Conservation (phyloP, 179 eudicot genomes). For the Drosera spatulata region DNA sequence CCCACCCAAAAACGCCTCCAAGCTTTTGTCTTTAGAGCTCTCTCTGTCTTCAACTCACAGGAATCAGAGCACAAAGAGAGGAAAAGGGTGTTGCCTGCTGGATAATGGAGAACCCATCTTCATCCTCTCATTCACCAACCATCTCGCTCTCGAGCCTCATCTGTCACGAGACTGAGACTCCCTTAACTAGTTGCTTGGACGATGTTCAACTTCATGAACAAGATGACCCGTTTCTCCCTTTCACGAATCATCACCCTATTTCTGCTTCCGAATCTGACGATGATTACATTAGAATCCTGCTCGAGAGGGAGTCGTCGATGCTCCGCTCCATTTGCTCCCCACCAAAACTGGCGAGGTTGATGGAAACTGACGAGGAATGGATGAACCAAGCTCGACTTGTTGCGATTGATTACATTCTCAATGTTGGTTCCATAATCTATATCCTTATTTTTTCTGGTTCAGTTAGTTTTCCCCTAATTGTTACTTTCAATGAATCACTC, state of each 20-base stretch:
- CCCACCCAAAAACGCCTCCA: too few species aligned
- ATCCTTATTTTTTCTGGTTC: not conserved
- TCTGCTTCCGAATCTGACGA: slow-evolving; percentile 14
- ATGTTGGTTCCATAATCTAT: slow-evolving; percentile 13
- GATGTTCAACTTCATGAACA: slow-evolving; percentile 1
- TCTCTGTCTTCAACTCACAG: too few species aligned
- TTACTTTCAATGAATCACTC: not conserved
- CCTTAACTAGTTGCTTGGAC: slow-evolving; percentile 3
- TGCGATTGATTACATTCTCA: slow-evolving; percentile 29
- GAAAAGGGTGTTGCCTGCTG: too few species aligned
- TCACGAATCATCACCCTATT: not conserved
- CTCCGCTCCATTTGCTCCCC: not conserved
- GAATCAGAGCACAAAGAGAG: too few species aligned
- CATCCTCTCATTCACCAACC: too few species aligned
- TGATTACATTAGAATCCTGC: slow-evolving; percentile 18
- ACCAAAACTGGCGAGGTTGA: too few species aligned
- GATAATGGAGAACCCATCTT: slow-evolving; percentile 1
- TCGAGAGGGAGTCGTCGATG: slow-evolving; percentile 16
- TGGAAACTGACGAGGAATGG: not conserved
- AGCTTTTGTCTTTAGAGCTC: too few species aligned
- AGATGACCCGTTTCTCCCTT: not conserved
- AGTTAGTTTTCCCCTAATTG: not conserved
- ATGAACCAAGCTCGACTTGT: slow-evolving; percentile 17
- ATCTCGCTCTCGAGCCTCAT: slow-evolving; percentile 14
- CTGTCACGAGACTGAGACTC: slow-evolving; percentile 14